phyloP scores from a whole-genome alignment of 179 eudicot species.

The Carnegiea gigantea region DNA sequence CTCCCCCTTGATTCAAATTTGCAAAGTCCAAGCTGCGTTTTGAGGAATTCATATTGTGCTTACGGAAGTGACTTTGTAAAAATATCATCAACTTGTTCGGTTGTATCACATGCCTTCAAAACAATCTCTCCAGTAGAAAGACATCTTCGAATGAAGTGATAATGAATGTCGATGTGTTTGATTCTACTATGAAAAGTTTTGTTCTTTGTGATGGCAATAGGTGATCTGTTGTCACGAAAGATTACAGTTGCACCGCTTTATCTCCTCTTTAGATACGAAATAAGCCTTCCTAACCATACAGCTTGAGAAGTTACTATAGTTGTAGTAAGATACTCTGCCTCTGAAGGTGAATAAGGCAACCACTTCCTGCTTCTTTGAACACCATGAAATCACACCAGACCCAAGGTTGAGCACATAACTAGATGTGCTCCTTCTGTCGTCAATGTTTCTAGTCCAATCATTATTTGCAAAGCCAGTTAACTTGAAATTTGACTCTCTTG shows the following conservation, averaged over 20 bases:
- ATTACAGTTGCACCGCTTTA: background rate
- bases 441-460: background rate
- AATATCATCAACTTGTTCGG: background rate
- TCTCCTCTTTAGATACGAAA: background rate
- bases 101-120: background rate
- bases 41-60: too few relatives aligned
- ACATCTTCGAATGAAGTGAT: background rate
- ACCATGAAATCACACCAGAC: background rate
- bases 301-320: background rate
- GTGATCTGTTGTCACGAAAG: background rate
- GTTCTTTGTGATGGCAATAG: background rate
- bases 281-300: background rate
- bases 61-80: background rate
- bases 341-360: background rate
- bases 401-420: background rate
- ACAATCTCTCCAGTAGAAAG: background rate
- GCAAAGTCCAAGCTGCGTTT: too few relatives aligned
- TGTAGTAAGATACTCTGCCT: background rate
- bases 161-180: background rate
- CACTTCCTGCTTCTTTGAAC: background rate
- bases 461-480: background rate
- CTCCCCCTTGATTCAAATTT: background rate
- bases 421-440: background rate
- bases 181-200: background rate
- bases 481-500: background rate